Base-by-base conservation (phyloP, 192 early-diverging fungal genomes). In the Obelidium mucronatum region DNA sequence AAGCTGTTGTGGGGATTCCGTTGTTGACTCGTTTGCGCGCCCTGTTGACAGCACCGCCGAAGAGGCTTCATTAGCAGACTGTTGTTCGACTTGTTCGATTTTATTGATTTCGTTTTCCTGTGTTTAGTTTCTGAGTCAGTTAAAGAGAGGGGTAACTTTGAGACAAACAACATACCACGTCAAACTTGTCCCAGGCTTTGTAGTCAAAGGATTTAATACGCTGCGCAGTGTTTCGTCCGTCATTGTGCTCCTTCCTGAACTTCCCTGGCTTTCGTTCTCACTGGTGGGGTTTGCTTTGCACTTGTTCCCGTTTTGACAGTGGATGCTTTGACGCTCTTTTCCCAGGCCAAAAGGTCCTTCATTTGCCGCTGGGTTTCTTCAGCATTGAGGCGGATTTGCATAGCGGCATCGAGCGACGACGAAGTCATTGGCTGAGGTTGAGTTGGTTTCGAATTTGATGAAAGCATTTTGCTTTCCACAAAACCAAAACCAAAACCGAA, bases 151-250 rank as follows among this genome's bases (percentile, higher is more conserved):
- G 36, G 33, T 19, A 42, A n/a, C n/a, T n/a, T 31, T 61, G 19
- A 31, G 39, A 3, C 52, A 28, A 44, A 39, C 30, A 6, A 67
- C 71, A 31, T 42, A 82, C 81, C 61, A 81, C 81, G 48, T 85
- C 79, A 63, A 85, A 85, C 70, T 78, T 76, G 62, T 82, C 84
- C 84, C 84, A 85, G 4, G 73, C 60, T n/a, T 61, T 17, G 58
- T 85, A 85, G 52, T 85, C 81, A 44, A 24, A 39, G 31, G 37
- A 36, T n/a, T 28, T 37, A 0, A 34, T 53, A 70, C 51, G 40
- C 34, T 78, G 24, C 52, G 39, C 26, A 31, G 15, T 33, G 1
- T 33, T 53, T 48, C 44, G 28, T 2, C 24, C 44, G 22, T 13
- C 22, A 8, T 36, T 64, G 35, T 36, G 36, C 44, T 60, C 42